Evolutionary conservation across 2,329 filamentous ascomycete genomes (phyloP).

Genomic region (Fusarium annulatum): DNA sequence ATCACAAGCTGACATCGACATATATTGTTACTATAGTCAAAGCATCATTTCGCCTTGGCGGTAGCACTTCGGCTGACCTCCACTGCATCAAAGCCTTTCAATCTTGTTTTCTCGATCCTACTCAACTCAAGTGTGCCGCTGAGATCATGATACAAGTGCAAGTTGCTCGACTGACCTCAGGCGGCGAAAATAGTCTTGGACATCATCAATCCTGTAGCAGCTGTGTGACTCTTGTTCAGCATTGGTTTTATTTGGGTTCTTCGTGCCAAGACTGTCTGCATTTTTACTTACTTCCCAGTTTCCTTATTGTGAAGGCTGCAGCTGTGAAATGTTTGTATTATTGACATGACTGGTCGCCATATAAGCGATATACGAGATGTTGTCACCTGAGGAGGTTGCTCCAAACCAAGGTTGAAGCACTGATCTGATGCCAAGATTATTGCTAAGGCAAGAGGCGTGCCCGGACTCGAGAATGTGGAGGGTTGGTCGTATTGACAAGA

Average conservation of each 20-base stretch:
- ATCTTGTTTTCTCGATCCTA: not conserved
- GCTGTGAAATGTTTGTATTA: not conserved
- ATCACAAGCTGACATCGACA: not conserved
- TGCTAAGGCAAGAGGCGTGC: too few relatives aligned
- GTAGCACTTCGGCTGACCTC: not conserved
- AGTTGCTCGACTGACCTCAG: not conserved
- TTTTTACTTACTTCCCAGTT: not conserved
- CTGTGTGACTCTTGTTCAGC: not conserved
- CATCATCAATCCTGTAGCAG: not conserved
- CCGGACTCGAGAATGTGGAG: not conserved
- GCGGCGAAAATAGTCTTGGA: not conserved
- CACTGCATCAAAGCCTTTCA: not conserved
- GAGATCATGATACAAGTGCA: slow-evolving; percentile 1
- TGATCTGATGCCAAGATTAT: not conserved
- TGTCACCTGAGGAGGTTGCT: not conserved
- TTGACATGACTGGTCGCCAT: not conserved
- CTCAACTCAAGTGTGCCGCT: not conserved
- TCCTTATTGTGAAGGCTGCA: not conserved
- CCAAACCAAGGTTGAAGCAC: not conserved
- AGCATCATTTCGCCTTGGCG: not conserved
- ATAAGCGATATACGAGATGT: not conserved
- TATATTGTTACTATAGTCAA: not conserved
- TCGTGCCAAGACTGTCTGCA: not conserved
- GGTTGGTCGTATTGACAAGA: not conserved
- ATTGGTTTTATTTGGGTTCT: not conserved